These are phyloP conservation scores for Xanthoconium purpureum DNA, from an alignment of 768 basidiomycete genomes.

Conservation along the genomic window DNA sequence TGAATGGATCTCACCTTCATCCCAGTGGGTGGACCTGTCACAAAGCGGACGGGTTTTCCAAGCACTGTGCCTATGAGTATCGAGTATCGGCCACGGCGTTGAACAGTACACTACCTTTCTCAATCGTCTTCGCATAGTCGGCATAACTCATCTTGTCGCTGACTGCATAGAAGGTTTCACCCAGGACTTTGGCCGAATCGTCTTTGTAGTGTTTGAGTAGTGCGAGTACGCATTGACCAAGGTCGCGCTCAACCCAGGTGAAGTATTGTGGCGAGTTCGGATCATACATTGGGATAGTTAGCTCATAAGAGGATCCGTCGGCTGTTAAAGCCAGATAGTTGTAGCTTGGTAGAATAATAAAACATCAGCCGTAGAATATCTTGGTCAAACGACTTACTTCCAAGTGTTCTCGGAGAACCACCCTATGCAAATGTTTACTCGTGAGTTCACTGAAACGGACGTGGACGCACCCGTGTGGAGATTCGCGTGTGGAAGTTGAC, in stretches of 20 bases:
- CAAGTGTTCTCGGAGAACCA: conserved; percentile 27
- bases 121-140: conserved; percentile 12
- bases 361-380: not conserved
- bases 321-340: conserved; percentile 3
- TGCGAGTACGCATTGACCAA: conserved; percentile 22
- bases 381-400: conserved; percentile 8
- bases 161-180: conserved; percentile 24
- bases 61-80: conserved; percentile 13
- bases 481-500: conserved; percentile 17
- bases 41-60: conserved; percentile 28
- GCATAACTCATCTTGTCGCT: conserved; percentile 21
- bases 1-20: conserved; percentile 12
- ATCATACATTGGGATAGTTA: conserved; percentile 20
- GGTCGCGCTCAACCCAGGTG: conserved; percentile 24
- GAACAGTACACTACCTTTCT: conserved; percentile 10
- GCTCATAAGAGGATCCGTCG: conserved; percentile 16
- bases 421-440: conserved; percentile 5
- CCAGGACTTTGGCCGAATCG: conserved; percentile 14
- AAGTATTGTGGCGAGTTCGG: conserved; percentile 17
- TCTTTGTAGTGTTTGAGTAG: conserved; percentile 25
- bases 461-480: conserved; percentile 18
- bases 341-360: not conserved
- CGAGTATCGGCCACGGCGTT: not conserved
- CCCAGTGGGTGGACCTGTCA: conserved; percentile 11
- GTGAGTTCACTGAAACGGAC: not conserved